Evolutionary conservation across 1,139 yeast genomes (phyloP), one percentile per base, ranked within the genome.

Genomic region (Komagataea norvegica): DNA sequence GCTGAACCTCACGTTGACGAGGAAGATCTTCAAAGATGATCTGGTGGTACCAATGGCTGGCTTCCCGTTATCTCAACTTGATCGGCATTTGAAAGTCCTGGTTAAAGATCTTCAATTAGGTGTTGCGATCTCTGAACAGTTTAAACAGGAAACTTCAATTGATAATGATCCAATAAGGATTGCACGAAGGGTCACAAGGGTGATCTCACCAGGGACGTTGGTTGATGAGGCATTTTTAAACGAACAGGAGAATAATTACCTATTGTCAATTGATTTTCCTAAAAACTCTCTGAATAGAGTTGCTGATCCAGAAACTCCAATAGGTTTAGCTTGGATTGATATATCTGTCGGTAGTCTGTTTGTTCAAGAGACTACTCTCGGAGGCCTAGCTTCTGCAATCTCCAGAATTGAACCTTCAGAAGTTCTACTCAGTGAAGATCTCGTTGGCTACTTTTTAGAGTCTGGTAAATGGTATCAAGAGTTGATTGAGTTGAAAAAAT

Each of bases 171-270:
- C 43, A 10, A 62, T 60, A 44, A 68, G 69, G 22, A 72, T 79
- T 28, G 77, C 73, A 38, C 65, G 99, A 29, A 78, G 83, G 27
- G 76, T 93, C 0, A 73, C 88, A 5, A 67, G 97, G 32, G 77
- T 89, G 7, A 76, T 91, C 2, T 82, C 96, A 0, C 96, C 97
- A 0, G 98, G 99, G 1, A 91, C 97, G 0, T 71, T 91, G 36
- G 74, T 89, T 10, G 96, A 87, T 51, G 97, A 91, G 51, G 77
- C 85, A 1, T 82, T 89, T 46, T 65, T 91, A 49, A 83, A 88
- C 52, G 77, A 76, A 43, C 76, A 75, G 45, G 72, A 74, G 36
- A 83, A 84, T 48, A 87, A 88, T 52, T 88, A 70, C 54, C 63
- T 89, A 25, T 65, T 83, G 28, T 74, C 88, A 4, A 65, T 89